Conservation (phyloP, 352 stramenopile species). For the Pythium vanterpoolii region DNA sequence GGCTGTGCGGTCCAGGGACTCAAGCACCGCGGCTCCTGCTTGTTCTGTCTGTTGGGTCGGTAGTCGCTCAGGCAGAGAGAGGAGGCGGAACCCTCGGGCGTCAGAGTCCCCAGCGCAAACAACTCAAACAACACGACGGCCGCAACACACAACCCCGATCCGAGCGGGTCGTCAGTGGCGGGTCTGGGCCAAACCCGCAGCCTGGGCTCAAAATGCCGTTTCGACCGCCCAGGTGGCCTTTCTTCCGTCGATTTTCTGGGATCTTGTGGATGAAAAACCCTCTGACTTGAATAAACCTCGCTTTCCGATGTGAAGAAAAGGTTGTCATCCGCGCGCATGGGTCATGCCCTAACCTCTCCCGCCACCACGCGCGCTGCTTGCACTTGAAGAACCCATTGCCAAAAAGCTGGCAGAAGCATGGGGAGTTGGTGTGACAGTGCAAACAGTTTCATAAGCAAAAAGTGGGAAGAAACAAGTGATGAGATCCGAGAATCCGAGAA, state of each 20-base stretch:
- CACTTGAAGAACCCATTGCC: slow-evolving; percentile 20
- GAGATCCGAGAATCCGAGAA: not conserved
- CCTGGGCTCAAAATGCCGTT: not conserved
- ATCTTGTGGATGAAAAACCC: slow-evolving; percentile 15
- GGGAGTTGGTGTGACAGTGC: slow-evolving; percentile 13
- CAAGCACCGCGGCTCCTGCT: not conserved
- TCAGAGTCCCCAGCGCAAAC: slow-evolving; percentile 7
- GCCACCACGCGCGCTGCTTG: slow-evolving; percentile 7
- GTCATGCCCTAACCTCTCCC: slow-evolving; percentile 17
- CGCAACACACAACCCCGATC: slow-evolving; percentile 17
- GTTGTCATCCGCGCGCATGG: not conserved
- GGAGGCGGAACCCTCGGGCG: slow-evolving; percentile 2
- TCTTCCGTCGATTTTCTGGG: slow-evolving; percentile 12
- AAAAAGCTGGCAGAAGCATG: slow-evolving; percentile 1
- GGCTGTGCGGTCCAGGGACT: slow-evolving; percentile 1
- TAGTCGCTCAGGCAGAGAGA: slow-evolving; percentile 8
- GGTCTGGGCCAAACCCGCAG: not conserved
- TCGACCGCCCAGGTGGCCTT: not conserved
- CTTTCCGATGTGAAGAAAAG: not conserved
- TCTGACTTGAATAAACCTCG: slow-evolving; percentile 12
- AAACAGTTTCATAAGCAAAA: slow-evolving; percentile 2
- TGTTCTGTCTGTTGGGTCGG: slow-evolving; percentile 7
- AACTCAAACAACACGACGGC: slow-evolving; percentile 20
- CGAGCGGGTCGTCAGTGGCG: too few species aligned
- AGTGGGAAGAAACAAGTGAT: not conserved